Evolutionary conservation across 2,329 filamentous ascomycete species (phyloP).

Genomic region (Ceratocystis ficicola): DNA sequence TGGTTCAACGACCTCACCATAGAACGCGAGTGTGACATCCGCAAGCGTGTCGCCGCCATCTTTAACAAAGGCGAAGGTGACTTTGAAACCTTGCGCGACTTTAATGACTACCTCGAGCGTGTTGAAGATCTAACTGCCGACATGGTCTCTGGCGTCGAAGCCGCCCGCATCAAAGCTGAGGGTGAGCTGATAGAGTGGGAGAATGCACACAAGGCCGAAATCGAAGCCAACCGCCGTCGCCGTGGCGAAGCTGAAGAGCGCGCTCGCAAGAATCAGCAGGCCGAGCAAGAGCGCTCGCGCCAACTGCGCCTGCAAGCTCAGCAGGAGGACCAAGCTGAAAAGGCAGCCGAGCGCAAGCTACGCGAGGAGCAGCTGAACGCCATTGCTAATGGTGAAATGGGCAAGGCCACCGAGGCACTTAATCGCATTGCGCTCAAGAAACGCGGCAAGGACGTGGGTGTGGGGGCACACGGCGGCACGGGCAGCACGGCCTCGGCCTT

Average conservation of each 20-base stretch:
- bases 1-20: slow-evolving; percentile 82
- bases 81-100: slow-evolving; percentile 71
- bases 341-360: slow-evolving; percentile 48
- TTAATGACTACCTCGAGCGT: slow-evolving; percentile 88
- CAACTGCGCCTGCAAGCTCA: slow-evolving; percentile 48
- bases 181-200: slow-evolving; percentile 48
- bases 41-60: slow-evolving; percentile 59
- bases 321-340: slow-evolving; percentile 59
- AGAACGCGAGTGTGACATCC: slow-evolving; percentile 87
- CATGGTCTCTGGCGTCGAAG: slow-evolving; percentile 59
- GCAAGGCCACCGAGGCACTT: slow-evolving; percentile 47
- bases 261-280: slow-evolving; percentile 48
- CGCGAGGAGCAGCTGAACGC: slow-evolving; percentile 58
- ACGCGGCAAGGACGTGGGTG: slow-evolving; percentile 40
- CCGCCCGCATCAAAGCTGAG: slow-evolving; percentile 42
- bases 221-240: slow-evolving; percentile 47
- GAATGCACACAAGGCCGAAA: slow-evolving; percentile 56
- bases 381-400: slow-evolving; percentile 48
- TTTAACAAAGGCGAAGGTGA: slow-evolving; percentile 87
- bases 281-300: slow-evolving; percentile 49
- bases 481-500: slow-evolving; percentile 30
- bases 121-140: slow-evolving; percentile 87
- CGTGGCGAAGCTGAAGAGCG: slow-evolving; percentile 45
- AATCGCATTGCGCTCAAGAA: slow-evolving; percentile 61
- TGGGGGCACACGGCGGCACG: neutral